These are phyloP conservation scores for Mycena albidolilacea DNA, from an alignment of 768 basidiomycete species.

Conservation along the genomic window DNA sequence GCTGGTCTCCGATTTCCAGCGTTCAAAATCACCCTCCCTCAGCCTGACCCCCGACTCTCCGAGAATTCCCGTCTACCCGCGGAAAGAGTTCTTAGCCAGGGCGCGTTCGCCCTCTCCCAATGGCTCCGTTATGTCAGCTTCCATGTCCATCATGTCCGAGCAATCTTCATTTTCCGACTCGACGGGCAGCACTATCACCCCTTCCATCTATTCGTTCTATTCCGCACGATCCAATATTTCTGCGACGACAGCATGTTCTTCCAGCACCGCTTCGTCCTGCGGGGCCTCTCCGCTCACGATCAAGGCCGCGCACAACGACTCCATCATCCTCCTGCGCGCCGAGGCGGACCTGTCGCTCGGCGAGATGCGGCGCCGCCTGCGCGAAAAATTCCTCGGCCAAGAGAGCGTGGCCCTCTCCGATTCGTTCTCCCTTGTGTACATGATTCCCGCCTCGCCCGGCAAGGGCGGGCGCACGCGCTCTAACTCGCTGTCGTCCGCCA, in stretches of 20 bases:
- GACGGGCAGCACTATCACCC: conserved; percentile 45
- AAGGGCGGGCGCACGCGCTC: conserved; percentile 49
- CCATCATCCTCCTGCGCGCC: conserved; percentile 74
- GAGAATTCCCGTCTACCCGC: conserved; percentile 24
- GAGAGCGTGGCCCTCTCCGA: conserved; percentile 69
- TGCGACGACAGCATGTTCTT: conserved; percentile 39
- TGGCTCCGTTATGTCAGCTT: conserved; percentile 26
- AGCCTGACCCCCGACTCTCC: conserved; percentile 26
- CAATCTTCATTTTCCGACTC: conserved; percentile 36
- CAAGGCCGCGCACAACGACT: conserved; percentile 76
- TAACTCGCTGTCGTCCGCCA: conserved; percentile 51
- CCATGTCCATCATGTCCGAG: conserved; percentile 31
- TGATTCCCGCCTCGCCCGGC: conserved; percentile 52
- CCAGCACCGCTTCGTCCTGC: not conserved
- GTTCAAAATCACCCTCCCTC: conserved; percentile 20
- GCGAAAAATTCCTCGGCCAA: conserved; percentile 77
- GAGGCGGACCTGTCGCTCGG: conserved; percentile 61
- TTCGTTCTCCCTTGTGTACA: conserved; percentile 70
- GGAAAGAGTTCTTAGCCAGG: conserved; percentile 26
- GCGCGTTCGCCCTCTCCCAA: conserved; percentile 35
- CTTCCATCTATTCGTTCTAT: conserved; percentile 50
- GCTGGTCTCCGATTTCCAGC: conserved; percentile 31
- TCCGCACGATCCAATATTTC: conserved; percentile 45
- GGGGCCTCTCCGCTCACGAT: conserved; percentile 56
- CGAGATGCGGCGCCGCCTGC: conserved; percentile 70